Evolutionary conservation across 306 rosid species (phyloP), one percentile per base, ranked within the genome.

Genomic region (Argentina anserina): DNA sequence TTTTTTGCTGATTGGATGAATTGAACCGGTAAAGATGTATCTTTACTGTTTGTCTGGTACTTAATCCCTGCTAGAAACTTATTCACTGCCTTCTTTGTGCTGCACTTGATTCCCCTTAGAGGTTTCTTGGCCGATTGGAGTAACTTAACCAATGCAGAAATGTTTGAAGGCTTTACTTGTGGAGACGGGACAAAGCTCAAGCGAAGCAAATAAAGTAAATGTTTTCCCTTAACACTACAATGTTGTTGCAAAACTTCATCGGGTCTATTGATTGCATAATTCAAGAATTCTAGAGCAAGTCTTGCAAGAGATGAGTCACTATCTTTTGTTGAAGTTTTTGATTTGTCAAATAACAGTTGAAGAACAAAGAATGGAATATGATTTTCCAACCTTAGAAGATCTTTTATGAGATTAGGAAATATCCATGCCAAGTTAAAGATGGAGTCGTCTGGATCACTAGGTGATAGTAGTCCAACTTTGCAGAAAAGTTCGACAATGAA

Each of bases 321-420:
- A 13, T 21, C 12, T 21, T 11, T 0, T 41, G 52, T 65, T 65
- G 70, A 21, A 3, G 33, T 5, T 65, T 23, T 59, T 3, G 86
- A 76, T 12, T 72, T 0, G 4, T 83, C 74, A 18, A 75, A 91
- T 0, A 89, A 33, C 1, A 12, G 25, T 17, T 89, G 63, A 85
- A 90, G 87, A 49, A 90, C 39, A 41, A 83, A 84, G 59, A 74
- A 84, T 0, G 96, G 96, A 26, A 90, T 80, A 53, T 90, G 93
- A 65, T 90, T 90, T 75, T 90, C 93, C 1, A 90, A 84, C 45
- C 81, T 75, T 9, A 85, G 86, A 40, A 90, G 81, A 34, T 90
- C 91, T n/a, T 31, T 26, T n/a, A 53, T 53, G 60, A 53, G 60
- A 53, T 20, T 53, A 21, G 60, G 60, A 39, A 87, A 39, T 39